Conservation (phyloP, 2,329 filamentous ascomycete species). For the Periglandula ipomoeae region DNA sequence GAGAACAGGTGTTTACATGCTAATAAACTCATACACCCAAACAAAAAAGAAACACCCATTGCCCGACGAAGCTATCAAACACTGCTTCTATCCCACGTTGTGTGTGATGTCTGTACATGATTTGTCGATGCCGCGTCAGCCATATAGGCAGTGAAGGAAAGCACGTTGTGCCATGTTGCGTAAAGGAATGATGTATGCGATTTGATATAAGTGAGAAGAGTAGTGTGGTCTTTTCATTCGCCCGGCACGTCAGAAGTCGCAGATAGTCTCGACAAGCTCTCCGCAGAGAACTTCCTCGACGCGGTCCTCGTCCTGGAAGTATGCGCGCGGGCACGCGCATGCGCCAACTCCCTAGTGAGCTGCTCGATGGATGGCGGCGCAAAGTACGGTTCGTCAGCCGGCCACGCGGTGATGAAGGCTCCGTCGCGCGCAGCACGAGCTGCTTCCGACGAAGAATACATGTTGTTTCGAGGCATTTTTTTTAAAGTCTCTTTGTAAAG, state of each 20-base stretch:
- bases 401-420: conserved; percentile 20
- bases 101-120: neutral
- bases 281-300: neutral
- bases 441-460: conserved; percentile 18
- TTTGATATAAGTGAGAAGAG: too few species aligned
- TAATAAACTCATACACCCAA: neutral
- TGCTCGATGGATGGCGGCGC: conserved; percentile 6
- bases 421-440: conserved; percentile 15
- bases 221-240: neutral
- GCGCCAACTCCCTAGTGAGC: neutral
- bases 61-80: neutral
- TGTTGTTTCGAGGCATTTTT: neutral
- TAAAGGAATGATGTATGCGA: neutral
- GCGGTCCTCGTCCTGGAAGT: neutral
- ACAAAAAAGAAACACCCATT: neutral
- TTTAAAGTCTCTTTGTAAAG: too few species aligned
- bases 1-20: neutral
- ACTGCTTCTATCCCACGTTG: neutral
- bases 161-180: too few species aligned
- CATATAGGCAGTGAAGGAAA: neutral
- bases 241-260: neutral
- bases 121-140: neutral
- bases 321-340: neutral
- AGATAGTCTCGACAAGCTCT: neutral
- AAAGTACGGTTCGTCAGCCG: conserved; percentile 16